Evolutionary conservation across 169 alveolate species (phyloP), one percentile per base, ranked within the genome.

Genomic region (Babesia bigemina): DNA sequence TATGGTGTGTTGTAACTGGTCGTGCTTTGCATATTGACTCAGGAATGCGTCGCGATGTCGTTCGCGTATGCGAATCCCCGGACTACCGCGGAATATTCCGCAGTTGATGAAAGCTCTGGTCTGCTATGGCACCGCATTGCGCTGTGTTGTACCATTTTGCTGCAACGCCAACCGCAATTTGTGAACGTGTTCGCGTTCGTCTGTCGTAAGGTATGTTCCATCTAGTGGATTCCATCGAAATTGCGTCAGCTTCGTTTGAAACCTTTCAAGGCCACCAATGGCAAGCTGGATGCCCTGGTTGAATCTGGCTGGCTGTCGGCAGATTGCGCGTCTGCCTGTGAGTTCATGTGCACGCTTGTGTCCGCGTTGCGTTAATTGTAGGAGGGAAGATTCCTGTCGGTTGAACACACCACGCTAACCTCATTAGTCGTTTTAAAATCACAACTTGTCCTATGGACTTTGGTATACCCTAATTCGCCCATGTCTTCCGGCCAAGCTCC

Each of bases 161-260:
- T 79, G 59, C 81, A 79, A 24, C 52, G 74, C 3, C 75, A 79
- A 21, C 73, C 83, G 21, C 19, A 21, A 47, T 79, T 79, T 42
- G 24, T 63, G 33, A 71, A 58, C 60, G 58, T 79, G 13, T 58
- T 79, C 33, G 70, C 52, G 36, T 63, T 28, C 62, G 53, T 74
- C 22, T 44, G 63, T 28, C 62, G 69, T 24, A 70, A 79, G 81
- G 87, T 79, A 56, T 21, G 83, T 71, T 19, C 12, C 48, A n/a
- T 28, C 8, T 13, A 4, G 12, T 14, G 26, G 42, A 9, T 21
- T 14, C 22, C 50, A 42, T 29, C 52, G n/a, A 58, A 3, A 12
- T 28, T 52, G 0, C 16, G n/a, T 10, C 55, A 79, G 87, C 33
- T 72, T 2, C 19, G 14, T 28, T 44, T 79, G 49, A 70, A 53